Conservation (phyloP, 345 rosid species). For the Ricinus communis region DNA sequence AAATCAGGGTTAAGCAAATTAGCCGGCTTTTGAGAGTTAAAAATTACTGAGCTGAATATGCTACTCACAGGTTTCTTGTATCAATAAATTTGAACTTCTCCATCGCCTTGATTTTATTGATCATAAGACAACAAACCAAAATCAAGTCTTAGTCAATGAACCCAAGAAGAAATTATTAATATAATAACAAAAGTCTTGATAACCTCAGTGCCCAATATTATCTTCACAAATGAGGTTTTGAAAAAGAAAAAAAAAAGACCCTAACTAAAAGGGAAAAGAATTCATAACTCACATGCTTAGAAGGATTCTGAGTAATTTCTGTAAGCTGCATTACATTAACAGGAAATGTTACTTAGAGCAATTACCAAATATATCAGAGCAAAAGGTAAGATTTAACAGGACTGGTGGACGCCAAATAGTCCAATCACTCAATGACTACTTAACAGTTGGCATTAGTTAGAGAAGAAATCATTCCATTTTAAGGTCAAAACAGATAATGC, state of each 20-base stretch:
- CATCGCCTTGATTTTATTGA: slow-evolving; percentile 29
- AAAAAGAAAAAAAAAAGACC: background rate
- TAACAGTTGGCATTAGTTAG: background rate
- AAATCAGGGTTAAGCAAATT: slow-evolving; percentile 12
- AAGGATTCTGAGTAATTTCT: slow-evolving; percentile 31
- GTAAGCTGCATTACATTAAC: slow-evolving; percentile 38
- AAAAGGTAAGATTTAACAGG: background rate
- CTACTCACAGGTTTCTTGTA: slow-evolving; percentile 54
- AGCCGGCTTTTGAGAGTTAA: background rate
- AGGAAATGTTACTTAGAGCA: slow-evolving; percentile 17
- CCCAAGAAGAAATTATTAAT: background rate
- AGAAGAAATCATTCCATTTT: background rate
- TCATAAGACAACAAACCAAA: slow-evolving; percentile 11
- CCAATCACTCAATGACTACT: background rate
- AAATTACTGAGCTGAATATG: slow-evolving; percentile 4
- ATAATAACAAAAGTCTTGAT: slow-evolving; percentile 1
- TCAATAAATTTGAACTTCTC: slow-evolving; percentile 49
- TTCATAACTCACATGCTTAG: slow-evolving; percentile 38
- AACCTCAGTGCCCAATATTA: background rate
- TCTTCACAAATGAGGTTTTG: slow-evolving; percentile 1
- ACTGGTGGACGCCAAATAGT: background rate
- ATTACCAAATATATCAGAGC: background rate
- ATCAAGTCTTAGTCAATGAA: slow-evolving; percentile 13
- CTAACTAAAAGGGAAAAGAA: background rate
- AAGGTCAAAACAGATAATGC: too few species aligned